Percentiles rank a stretch among this genome's conserved stretches.
Evolutionary conservation across 2,329 filamentous ascomycete genomes (phyloP).

Genomic region (Nemania sp.): DNA sequence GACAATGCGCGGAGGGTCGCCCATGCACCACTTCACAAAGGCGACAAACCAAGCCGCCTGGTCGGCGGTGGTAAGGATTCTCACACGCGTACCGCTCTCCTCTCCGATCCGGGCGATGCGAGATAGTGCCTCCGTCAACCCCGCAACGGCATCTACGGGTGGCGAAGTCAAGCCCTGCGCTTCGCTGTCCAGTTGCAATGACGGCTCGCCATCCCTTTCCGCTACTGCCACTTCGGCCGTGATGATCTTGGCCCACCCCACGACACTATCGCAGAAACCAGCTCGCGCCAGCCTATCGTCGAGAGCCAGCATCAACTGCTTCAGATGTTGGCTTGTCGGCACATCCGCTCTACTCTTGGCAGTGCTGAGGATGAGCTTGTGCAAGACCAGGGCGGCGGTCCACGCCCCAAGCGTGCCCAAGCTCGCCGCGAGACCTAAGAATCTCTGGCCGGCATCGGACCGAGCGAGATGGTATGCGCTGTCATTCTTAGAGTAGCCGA

Average conservation of each 20-base stretch:
- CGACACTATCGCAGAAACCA: not conserved
- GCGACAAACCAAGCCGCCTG: not conserved
- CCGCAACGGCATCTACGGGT: not conserved
- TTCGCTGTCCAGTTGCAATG: too few species aligned
- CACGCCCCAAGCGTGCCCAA: not conserved
- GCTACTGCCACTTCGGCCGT: too few species aligned
- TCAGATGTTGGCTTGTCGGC: not conserved
- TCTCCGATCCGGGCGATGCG: not conserved
- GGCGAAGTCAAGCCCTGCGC: not conserved
- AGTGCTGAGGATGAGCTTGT: not conserved
- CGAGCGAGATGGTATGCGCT: not conserved
- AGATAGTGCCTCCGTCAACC: not conserved
- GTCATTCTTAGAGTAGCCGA: not conserved
- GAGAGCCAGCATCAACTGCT: not conserved
- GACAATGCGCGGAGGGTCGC: not conserved
- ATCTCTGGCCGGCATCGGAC: not conserved
- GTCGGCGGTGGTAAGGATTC: not conserved
- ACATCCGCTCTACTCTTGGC: not conserved
- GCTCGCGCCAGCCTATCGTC: not conserved
- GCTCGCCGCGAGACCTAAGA: not conserved
- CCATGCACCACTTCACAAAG: not conserved
- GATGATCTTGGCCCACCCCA: not conserved
- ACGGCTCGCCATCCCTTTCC: too few species aligned
- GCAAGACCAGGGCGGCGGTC: not conserved
- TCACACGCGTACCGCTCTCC: not conserved